These are phyloP conservation scores for Carex scoparia DNA, from an alignment of 176 grass and related monocot genomes.

Conservation along the genomic window DNA sequence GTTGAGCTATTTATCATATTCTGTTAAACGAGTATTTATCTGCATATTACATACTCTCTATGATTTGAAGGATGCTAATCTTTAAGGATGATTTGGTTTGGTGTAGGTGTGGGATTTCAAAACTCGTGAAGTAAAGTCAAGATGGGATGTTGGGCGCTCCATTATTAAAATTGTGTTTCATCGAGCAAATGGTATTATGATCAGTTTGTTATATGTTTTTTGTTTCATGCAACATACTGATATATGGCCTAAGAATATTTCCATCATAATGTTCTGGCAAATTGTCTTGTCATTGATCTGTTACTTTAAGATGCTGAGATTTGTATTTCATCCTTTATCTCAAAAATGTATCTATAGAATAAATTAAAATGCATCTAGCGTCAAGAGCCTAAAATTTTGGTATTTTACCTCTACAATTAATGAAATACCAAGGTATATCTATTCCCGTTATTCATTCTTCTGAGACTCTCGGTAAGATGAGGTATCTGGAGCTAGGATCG, in stretches of 20 bases:
- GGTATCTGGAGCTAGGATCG: neutral
- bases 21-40: neutral
- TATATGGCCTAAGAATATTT: neutral
- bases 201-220: neutral
- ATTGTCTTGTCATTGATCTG: neutral
- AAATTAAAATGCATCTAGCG: neutral
- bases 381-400: neutral
- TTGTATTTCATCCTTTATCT: neutral
- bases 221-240: neutral
- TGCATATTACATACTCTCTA: neutral
- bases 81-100: neutral
- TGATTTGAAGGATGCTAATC: neutral
- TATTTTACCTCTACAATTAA: neutral
- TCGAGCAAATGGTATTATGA: constrained; percentile 68
- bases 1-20: neutral
- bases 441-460: neutral
- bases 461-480: neutral
- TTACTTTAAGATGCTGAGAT: neutral
- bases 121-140: constrained; percentile 57
- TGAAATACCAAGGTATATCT: neutral
- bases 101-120: constrained; percentile 88
- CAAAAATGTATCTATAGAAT: neutral
- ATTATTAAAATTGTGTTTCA: constrained; percentile 85
- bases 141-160: constrained; percentile 61
- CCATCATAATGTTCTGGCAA: neutral